phyloP scores from a whole-genome alignment of 2,329 filamentous ascomycete species.

The Sporothrix pallida region DNA sequence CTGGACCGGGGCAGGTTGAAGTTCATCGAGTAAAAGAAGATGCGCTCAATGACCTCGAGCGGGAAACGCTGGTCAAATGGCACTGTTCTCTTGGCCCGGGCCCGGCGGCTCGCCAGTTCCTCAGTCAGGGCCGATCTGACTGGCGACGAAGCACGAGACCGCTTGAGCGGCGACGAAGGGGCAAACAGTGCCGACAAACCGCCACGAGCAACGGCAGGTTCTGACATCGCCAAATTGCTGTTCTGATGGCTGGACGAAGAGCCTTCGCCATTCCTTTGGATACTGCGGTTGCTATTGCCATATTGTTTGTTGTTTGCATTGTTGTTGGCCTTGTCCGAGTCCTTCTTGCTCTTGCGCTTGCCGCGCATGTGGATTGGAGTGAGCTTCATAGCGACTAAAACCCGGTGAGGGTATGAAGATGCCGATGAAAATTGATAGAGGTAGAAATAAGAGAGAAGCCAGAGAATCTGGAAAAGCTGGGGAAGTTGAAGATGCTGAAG shows the following conservation, averaged over 20 bases:
- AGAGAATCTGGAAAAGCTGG: neutral
- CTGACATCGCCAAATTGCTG: neutral
- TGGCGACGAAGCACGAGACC: conserved; percentile 13
- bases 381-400: conserved; percentile 49
- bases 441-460: no score
- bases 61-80: conserved; percentile 49
- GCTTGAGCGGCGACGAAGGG: conserved; percentile 9
- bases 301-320: neutral
- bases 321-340: conserved; percentile 30
- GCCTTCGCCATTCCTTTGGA: neutral
- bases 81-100: conserved; percentile 9
- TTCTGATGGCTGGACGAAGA: conserved; percentile 40
- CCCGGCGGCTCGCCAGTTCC: neutral
- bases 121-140: neutral
- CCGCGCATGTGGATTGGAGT: conserved; percentile 57
- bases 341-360: conserved; percentile 46
- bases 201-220: neutral
- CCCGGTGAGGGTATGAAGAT: neutral
- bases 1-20: conserved; percentile 54
- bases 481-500: neutral
- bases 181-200: neutral
- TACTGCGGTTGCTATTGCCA: conserved; percentile 2
- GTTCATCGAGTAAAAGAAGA: conserved; percentile 58
- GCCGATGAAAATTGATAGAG: no score
- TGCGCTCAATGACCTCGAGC: conserved; percentile 59